A percentile compares a stretch with the other conserved stretches of the same genome.
Evolutionary conservation across 257 asterid genomes (phyloP).

Genomic region (Solanum corneliomulleri): DNA sequence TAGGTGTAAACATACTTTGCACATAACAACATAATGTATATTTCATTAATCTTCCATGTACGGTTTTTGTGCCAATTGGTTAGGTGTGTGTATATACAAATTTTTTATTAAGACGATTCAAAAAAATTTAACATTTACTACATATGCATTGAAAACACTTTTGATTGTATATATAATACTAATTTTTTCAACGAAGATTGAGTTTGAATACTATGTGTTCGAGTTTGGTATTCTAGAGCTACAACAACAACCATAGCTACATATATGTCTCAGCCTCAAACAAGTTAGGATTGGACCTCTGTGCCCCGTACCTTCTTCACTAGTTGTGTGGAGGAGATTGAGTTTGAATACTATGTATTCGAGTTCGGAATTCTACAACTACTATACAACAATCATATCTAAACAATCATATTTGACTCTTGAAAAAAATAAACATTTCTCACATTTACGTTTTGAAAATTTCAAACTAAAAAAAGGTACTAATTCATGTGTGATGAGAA

Average conservation of each 20-base stretch:
- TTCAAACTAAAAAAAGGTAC: not conserved
- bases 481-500: not conserved
- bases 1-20: not conserved
- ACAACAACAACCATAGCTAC: not conserved
- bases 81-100: not conserved
- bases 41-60: not conserved
- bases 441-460: not conserved
- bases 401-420: not conserved
- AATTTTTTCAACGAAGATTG: not conserved
- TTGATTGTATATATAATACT: not conserved
- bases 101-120: not conserved
- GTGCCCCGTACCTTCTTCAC: not conserved
- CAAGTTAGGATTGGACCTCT: not conserved
- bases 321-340: not conserved
- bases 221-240: not conserved
- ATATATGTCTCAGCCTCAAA: not conserved
- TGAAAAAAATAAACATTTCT: not conserved
- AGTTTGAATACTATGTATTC: not conserved
- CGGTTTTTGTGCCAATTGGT: not conserved
- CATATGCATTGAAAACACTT: not conserved
- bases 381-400: not conserved
- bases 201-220: not conserved
- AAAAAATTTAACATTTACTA: not conserved
- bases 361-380: not conserved
- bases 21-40: not conserved